phyloP scores from a whole-genome alignment of 140 eudicot genomes.

The Oenanthe javanica region DNA sequence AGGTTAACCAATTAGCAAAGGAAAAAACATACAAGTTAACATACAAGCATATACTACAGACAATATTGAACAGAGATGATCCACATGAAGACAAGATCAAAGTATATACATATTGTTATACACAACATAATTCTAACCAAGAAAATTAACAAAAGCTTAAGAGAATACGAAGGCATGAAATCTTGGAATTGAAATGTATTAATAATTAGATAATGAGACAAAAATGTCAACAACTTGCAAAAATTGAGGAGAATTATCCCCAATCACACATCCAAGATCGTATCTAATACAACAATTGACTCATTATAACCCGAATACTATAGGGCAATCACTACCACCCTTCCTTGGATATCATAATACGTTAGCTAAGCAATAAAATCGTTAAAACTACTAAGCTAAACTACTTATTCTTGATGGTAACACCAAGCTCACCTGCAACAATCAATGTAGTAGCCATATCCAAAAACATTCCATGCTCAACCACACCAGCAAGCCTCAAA shows the following conservation, averaged over 20 bases:
- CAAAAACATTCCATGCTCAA: constrained; percentile 94
- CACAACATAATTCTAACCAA: neutral
- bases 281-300: constrained; percentile 1
- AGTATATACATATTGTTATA: neutral
- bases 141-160: neutral
- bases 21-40: neutral
- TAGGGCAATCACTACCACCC: neutral
- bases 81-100: neutral
- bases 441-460: constrained; percentile 85
- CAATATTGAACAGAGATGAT: neutral
- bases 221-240: neutral
- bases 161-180: neutral
- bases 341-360: constrained; percentile 5
- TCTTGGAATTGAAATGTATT: neutral
- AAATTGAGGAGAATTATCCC: no score
- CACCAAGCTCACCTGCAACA: constrained; percentile 80
- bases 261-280: neutral
- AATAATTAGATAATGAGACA: neutral
- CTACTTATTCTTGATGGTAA: constrained; percentile 58
- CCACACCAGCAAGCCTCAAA: constrained; percentile 83
- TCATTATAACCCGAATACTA: constrained; percentile 9
- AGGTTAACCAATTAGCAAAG: neutral
- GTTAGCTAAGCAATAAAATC: constrained; percentile 20
- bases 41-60: neutral
- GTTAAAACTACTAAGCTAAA: neutral